Evolutionary conservation across 2,329 filamentous ascomycete species (phyloP).

Genomic region (Anthostomella pinea): DNA sequence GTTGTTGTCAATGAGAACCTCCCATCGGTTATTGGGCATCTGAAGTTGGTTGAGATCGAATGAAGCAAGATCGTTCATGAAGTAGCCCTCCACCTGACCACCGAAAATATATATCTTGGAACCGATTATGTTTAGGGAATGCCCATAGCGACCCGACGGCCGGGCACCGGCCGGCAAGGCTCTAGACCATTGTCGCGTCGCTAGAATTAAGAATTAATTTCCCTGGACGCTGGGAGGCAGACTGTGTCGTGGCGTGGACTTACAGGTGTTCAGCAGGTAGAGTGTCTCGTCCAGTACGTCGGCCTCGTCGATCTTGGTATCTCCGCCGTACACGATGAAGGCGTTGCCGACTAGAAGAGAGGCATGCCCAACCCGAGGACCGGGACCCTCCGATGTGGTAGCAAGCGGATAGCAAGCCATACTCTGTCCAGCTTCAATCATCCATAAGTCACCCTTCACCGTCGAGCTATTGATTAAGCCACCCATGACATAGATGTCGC

Average conservation of each 20-base stretch:
- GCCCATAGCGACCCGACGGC: slow-evolving; percentile 89
- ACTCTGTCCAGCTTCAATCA: slow-evolving; percentile 86
- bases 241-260: slow-evolving; percentile 38
- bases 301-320: slow-evolving; percentile 93
- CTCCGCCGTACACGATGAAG: slow-evolving; percentile 97
- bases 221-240: slow-evolving; percentile 6
- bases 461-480: slow-evolving; percentile 92
- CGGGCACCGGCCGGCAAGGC: slow-evolving; percentile 83
- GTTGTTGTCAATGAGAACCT: slow-evolving; percentile 78
- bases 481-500: slow-evolving; percentile 96
- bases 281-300: slow-evolving; percentile 92
- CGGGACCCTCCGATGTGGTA: slow-evolving; percentile 90
- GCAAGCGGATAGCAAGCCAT: slow-evolving; percentile 89
- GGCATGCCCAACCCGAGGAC: slow-evolving; percentile 89
- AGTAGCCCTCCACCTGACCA: slow-evolving; percentile 93
- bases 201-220: slow-evolving; percentile 53
- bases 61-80: slow-evolving; percentile 94
- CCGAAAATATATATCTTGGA: slow-evolving; percentile 98
- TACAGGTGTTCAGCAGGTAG: slow-evolving; percentile 96
- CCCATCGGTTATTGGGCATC: slow-evolving; percentile 88
- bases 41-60: slow-evolving; percentile 96
- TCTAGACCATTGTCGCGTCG: slow-evolving; percentile 96
- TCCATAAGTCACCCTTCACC: slow-evolving; percentile 96
- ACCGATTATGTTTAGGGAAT: slow-evolving; percentile 92
- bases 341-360: slow-evolving; percentile 95